These are phyloP conservation scores for Globisporangium alternatum DNA, from an alignment of 352 stramenopile species.

Conservation along the genomic window DNA sequence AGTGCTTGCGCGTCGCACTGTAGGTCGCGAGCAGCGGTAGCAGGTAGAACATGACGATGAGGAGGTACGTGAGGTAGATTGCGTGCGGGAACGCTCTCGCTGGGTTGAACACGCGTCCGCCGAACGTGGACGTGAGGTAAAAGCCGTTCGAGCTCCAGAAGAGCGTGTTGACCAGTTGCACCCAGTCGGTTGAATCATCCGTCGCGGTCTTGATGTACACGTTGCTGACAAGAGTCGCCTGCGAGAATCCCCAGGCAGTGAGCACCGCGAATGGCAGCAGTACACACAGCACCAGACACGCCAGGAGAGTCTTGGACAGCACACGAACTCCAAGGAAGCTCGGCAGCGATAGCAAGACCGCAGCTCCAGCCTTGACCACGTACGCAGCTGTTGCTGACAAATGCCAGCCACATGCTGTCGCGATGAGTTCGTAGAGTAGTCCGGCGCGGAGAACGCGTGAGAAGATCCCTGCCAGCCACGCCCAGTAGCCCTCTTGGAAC, in stretches of 20 bases:
- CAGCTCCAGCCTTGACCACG: conserved; percentile 19
- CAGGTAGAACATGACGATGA: conserved; percentile 66
- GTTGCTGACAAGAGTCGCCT: conserved; percentile 11
- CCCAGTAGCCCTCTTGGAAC: conserved; percentile 60
- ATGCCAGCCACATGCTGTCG: neutral
- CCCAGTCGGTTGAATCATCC: conserved; percentile 51
- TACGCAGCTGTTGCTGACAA: conserved; percentile 5
- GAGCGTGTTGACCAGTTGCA: conserved; percentile 86
- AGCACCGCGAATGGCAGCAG: conserved; percentile 70
- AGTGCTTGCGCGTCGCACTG: conserved; percentile 34
- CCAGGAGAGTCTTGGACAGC: conserved; percentile 42
- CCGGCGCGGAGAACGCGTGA: conserved; percentile 72
- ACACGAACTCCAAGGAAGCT: conserved; percentile 45
- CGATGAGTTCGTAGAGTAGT: conserved; percentile 26
- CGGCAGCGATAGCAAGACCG: conserved; percentile 23
- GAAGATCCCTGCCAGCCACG: conserved; percentile 76
- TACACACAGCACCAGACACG: conserved; percentile 27
- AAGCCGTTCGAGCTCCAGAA: conserved; percentile 95
- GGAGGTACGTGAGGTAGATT: conserved; percentile 69
- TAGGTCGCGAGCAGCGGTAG: conserved; percentile 79
- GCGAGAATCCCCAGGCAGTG: conserved; percentile 18
- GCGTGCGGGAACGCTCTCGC: conserved; percentile 36
- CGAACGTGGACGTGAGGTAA: conserved; percentile 79
- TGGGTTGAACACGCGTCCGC: conserved; percentile 78
- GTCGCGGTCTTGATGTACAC: conserved; percentile 10